Percentiles rank a stretch among this genome's conserved stretches.
These are phyloP conservation scores for Avena eriantha DNA, from an alignment of 176 grass and related monocot species.

Conservation along the genomic window DNA sequence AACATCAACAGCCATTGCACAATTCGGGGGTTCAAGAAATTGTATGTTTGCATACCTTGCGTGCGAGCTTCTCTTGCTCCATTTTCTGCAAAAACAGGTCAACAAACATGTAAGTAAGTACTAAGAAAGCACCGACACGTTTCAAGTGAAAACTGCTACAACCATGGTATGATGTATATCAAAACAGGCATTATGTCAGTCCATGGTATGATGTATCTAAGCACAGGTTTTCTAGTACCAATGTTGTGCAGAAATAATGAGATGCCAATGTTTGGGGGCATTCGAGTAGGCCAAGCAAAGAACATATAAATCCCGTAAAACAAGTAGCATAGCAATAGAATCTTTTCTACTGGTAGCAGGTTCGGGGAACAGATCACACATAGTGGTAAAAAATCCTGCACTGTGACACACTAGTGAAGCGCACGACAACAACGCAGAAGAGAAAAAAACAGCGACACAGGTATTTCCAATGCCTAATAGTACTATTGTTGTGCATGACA, in stretches of 20 bases:
- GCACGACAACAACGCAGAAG: too few relatives aligned
- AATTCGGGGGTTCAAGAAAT: background rate
- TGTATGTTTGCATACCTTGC: conserved; percentile 51
- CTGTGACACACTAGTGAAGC: too few relatives aligned
- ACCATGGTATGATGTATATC: background rate
- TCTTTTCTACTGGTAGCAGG: too few relatives aligned
- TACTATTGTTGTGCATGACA: too few relatives aligned
- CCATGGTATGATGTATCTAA: too few relatives aligned
- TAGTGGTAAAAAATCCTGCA: too few relatives aligned
- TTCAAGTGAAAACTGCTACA: background rate
- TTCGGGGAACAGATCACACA: too few relatives aligned
- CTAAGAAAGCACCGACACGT: background rate
- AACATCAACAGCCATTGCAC: background rate
- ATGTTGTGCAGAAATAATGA: too few relatives aligned
- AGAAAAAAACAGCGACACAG: too few relatives aligned
- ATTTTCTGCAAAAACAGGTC: conserved; percentile 68
- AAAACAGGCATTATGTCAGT: too few relatives aligned
- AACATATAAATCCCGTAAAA: background rate
- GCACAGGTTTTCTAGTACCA: background rate
- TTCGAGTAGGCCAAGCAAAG: background rate
- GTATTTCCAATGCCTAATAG: too few relatives aligned
- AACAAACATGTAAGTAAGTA: background rate
- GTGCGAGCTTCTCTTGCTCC: conserved; percentile 79
- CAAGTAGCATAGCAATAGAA: background rate
- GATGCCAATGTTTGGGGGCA: background rate